A percentile compares a stretch with the other conserved stretches of the same genome.
These are phyloP conservation scores for Albugo laibachii DNA, from an alignment of 352 stramenopile genomes.

Conservation along the genomic window DNA sequence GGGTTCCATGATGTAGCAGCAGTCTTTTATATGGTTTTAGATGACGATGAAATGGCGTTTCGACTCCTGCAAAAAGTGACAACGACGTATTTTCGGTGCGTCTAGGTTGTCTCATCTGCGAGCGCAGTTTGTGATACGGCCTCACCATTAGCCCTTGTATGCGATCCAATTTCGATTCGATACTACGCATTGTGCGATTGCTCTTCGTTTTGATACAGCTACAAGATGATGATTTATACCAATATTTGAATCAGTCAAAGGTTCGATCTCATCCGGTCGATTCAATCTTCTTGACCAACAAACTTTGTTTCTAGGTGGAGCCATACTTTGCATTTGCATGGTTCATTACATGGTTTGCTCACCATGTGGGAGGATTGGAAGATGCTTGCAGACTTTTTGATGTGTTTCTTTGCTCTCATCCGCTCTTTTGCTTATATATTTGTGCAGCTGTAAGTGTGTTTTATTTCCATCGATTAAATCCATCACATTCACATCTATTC, in stretches of 20 bases:
- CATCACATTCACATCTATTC: background rate
- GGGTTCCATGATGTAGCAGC: slow-evolving; percentile 88
- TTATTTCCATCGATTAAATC: background rate
- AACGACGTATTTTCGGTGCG: slow-evolving; percentile 76
- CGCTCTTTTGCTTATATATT: slow-evolving; percentile 83
- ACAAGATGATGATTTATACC: slow-evolving; percentile 38
- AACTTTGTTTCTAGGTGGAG: slow-evolving; percentile 48
- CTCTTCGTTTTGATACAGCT: slow-evolving; percentile 46
- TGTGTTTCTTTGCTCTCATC: slow-evolving; percentile 83
- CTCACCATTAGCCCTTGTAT: slow-evolving; percentile 13
- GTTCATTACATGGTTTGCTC: slow-evolving; percentile 91
- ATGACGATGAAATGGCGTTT: slow-evolving; percentile 36
- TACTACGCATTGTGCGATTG: slow-evolving; percentile 40
- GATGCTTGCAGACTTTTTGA: slow-evolving; percentile 85
- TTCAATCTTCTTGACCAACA: slow-evolving; percentile 20
- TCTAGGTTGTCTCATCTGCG: slow-evolving; percentile 1
- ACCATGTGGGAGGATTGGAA: slow-evolving; percentile 75
- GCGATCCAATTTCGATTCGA: slow-evolving; percentile 57
- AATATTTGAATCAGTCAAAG: slow-evolving; percentile 35
- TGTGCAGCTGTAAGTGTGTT: slow-evolving; percentile 15
- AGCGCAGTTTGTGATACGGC: too few species aligned
- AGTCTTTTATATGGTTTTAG: slow-evolving; percentile 61
- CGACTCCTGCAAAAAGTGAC: slow-evolving; percentile 54
- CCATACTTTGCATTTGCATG: slow-evolving; percentile 86
- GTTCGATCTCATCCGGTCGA: slow-evolving; percentile 15